Percentiles rank a stretch among this genome's conserved stretches.
These are phyloP conservation scores for Alternaria sp. DNA, from an alignment of 2,329 filamentous ascomycete genomes.

Conservation along the genomic window DNA sequence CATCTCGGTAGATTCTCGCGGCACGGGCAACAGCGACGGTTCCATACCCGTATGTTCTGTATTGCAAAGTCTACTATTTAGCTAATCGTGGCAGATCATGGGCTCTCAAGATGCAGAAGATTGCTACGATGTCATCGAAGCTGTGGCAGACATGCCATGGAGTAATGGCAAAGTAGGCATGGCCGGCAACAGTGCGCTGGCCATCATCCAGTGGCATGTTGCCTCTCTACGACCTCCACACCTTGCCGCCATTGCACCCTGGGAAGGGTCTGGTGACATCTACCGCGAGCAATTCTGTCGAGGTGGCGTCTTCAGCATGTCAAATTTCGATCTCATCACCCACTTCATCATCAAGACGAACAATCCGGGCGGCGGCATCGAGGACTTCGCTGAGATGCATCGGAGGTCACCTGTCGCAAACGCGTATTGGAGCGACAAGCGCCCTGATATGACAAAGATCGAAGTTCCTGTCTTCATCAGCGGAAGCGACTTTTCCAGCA, in stretches of 20 bases:
- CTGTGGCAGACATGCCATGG: slow-evolving; percentile 50
- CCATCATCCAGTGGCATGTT: slow-evolving; percentile 52
- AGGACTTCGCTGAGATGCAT: slow-evolving; percentile 8
- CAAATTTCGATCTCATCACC: slow-evolving; percentile 4
- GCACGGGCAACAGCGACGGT: slow-evolving; percentile 45
- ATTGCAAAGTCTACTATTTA: background rate
- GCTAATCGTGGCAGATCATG: slow-evolving; percentile 25
- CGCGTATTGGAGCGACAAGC: slow-evolving; percentile 21
- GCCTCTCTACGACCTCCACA: slow-evolving; percentile 51
- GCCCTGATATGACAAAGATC: slow-evolving; percentile 15
- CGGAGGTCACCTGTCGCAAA: slow-evolving; percentile 5
- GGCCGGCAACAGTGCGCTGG: slow-evolving; percentile 54
- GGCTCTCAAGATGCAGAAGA: slow-evolving; percentile 53
- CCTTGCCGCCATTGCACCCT: slow-evolving; percentile 53
- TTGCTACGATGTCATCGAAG: slow-evolving; percentile 11
- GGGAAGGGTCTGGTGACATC: slow-evolving; percentile 51
- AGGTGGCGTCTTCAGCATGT: slow-evolving; percentile 14
- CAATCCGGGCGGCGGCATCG: slow-evolving; percentile 1
- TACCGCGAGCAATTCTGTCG: slow-evolving; percentile 16
- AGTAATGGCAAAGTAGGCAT: slow-evolving; percentile 54
- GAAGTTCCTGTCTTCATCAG: slow-evolving; percentile 18
- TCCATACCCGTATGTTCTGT: slow-evolving; percentile 29
- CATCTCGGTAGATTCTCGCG: slow-evolving; percentile 42
- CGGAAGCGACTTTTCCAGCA: slow-evolving; percentile 13
- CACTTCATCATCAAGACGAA: slow-evolving; percentile 9